Conservation (phyloP, 192 early-diverging fungal species). For the Allomyces javanicus region DNA sequence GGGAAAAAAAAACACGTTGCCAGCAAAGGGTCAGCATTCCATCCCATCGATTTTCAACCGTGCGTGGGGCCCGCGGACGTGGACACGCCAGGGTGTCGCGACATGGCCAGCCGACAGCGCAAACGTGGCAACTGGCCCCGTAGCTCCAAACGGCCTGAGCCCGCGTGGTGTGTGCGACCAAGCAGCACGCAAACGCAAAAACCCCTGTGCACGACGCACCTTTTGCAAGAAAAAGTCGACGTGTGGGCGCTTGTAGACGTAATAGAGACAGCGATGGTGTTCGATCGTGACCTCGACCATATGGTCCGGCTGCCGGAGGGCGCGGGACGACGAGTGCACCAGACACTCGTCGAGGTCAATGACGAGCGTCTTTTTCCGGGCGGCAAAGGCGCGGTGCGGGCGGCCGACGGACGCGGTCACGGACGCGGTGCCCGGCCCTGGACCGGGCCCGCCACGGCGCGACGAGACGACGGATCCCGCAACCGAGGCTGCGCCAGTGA, state of each 20-base stretch:
- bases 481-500: too few species aligned
- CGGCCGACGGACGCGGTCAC: too few species aligned
- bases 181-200: too few species aligned
- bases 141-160: not conserved
- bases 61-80: not conserved
- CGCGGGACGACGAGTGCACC: constrained; percentile 51
- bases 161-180: too few species aligned
- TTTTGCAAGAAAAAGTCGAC: constrained; percentile 68
- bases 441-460: too few species aligned
- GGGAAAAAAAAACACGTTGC: constrained; percentile 1
- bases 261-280: constrained; percentile 60
- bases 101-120: not conserved
- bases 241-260: constrained; percentile 77
- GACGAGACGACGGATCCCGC: too few species aligned
- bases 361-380: constrained; percentile 37
- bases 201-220: constrained; percentile 14
- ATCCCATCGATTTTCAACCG: not conserved
- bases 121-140: too few species aligned
- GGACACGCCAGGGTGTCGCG: not conserved
- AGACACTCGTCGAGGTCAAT: constrained; percentile 66
- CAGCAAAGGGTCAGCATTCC: not conserved
- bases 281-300: constrained; percentile 71
- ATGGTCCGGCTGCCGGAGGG: constrained; percentile 41
- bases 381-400: too few species aligned
- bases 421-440: too few species aligned